These are phyloP conservation scores for Cutaneotrichosporon arboriforme DNA, from an alignment of 1,284 basidiomycete genomes.

Conservation along the genomic window DNA sequence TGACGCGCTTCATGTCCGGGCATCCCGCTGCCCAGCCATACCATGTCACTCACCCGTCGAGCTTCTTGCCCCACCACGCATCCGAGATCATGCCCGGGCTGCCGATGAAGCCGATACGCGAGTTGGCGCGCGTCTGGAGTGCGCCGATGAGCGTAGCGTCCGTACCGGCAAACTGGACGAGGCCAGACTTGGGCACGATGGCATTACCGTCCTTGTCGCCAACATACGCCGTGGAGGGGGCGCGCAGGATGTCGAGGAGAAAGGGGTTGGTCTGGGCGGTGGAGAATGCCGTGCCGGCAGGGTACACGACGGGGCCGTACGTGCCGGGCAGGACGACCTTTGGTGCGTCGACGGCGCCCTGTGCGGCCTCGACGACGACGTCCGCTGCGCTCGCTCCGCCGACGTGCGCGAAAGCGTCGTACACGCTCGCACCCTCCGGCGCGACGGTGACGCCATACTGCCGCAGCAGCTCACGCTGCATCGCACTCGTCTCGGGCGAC, in stretches of 20 bases:
- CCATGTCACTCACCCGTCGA: slow-evolving; percentile 50
- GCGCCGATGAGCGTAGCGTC: slow-evolving; percentile 73
- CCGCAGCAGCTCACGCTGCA: slow-evolving; percentile 51
- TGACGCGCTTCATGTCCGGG: neutral
- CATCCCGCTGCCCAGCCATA: neutral
- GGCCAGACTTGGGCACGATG: slow-evolving; percentile 57
- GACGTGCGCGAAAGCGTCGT: slow-evolving; percentile 49
- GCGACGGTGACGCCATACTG: slow-evolving; percentile 54
- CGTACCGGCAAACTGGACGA: slow-evolving; percentile 62
- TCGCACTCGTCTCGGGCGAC: slow-evolving; percentile 55
- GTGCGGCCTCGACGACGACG: slow-evolving; percentile 55
- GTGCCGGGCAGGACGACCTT: slow-evolving; percentile 33
- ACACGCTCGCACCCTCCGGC: slow-evolving; percentile 1
- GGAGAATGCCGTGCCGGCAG: slow-evolving; percentile 47
- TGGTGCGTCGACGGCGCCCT: slow-evolving; percentile 67
- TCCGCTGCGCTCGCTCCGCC: slow-evolving; percentile 8
- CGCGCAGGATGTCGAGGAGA: slow-evolving; percentile 72
- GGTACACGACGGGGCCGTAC: slow-evolving; percentile 10
- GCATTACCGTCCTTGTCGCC: slow-evolving; percentile 54
- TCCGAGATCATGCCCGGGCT: slow-evolving; percentile 69
- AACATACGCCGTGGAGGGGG: slow-evolving; percentile 55
- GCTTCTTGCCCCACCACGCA: slow-evolving; percentile 39
- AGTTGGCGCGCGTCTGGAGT: slow-evolving; percentile 77
- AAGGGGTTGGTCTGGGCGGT: slow-evolving; percentile 71
- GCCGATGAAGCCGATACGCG: slow-evolving; percentile 75